A percentile compares a stretch with the other conserved stretches of the same genome.
Evolutionary conservation across 1,284 basidiomycete genomes (phyloP).

Genomic region (Neotropicomus parvogracilis): DNA sequence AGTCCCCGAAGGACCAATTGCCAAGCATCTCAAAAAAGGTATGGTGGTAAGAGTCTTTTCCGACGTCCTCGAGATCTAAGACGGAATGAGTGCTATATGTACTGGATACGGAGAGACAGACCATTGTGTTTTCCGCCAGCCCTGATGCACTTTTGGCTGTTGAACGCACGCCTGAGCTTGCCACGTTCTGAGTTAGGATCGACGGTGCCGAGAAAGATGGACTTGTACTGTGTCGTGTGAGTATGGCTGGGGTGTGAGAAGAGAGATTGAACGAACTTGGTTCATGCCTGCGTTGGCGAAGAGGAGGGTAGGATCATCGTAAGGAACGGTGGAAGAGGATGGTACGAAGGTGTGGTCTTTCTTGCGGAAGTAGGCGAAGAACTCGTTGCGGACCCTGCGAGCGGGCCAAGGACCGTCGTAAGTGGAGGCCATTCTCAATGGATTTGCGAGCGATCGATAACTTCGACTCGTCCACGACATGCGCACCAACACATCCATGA

Average conservation of each 20-base stretch:
- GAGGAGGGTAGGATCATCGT: conserved; percentile 94
- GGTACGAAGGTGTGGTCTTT: conserved; percentile 88
- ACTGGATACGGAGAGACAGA: conserved; percentile 26
- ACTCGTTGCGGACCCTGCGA: conserved; percentile 66
- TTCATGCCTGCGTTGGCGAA: conserved; percentile 99
- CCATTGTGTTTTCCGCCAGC: conserved; percentile 99
- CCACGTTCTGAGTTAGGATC: conserved; percentile 89
- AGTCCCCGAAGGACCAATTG: conserved; percentile 99
- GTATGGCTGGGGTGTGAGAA: neutral
- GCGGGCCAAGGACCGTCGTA: conserved; percentile 60
- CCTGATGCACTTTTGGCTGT: conserved; percentile 96
- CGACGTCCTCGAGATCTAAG: conserved; percentile 94
- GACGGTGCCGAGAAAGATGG: conserved; percentile 94
- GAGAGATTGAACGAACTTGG: conserved; percentile 48
- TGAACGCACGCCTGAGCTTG: conserved; percentile 90
- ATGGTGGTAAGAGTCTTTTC: conserved; percentile 94
- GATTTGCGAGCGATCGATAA: conserved; percentile 24
- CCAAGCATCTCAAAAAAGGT: conserved; percentile 99
- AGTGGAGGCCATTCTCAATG: conserved; percentile 28
- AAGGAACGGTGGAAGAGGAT: conserved; percentile 93
- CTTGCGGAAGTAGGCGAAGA: conserved; percentile 76
- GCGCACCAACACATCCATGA: conserved; percentile 16
- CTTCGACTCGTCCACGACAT: neutral
- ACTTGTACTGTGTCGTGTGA: conserved; percentile 71
- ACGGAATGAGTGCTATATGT: conserved; percentile 10